A percentile compares a stretch with the other conserved stretches of the same genome.
phyloP scores from a whole-genome alignment of 495 filamentous ascomycete genomes.

The Aspergillus bertholletiae region DNA sequence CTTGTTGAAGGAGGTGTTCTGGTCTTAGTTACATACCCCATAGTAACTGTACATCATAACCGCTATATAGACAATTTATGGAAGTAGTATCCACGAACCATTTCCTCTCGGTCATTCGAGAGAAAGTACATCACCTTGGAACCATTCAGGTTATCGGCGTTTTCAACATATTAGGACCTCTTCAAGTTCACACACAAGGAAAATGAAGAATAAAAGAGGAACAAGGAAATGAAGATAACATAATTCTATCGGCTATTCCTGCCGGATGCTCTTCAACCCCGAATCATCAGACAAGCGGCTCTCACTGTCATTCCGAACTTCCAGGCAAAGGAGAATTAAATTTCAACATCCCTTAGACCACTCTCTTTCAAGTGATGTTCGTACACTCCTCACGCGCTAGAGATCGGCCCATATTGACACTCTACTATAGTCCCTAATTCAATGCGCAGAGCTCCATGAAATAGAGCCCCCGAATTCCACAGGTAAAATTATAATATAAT shows the following conservation, averaged over 20 bases:
- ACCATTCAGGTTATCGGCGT: not conserved
- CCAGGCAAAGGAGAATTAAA: slow-evolving; percentile 22
- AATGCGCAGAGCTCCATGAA: too few relatives aligned
- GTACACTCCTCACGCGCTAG: too few relatives aligned
- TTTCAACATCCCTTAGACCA: slow-evolving; percentile 48
- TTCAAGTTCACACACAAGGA: not conserved
- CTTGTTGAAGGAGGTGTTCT: slow-evolving; percentile 44
- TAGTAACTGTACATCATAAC: not conserved
- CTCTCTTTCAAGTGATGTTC: slow-evolving; percentile 39
- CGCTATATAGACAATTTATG: slow-evolving; percentile 3
- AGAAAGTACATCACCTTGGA: not conserved
- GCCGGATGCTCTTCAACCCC: not conserved
- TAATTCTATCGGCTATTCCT: not conserved
- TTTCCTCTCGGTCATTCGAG: not conserved
- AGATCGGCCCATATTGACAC: too few relatives aligned
- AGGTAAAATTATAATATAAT: too few relatives aligned
- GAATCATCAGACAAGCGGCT: not conserved
- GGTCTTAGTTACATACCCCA: not conserved
- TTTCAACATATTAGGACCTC: not conserved
- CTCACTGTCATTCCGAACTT: not conserved
- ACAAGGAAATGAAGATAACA: too few relatives aligned
- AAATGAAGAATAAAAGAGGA: not conserved
- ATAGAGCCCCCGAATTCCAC: too few relatives aligned
- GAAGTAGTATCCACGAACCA: not conserved
- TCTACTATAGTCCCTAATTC: too few relatives aligned